Evolutionary conservation across 2,329 filamentous ascomycete species (phyloP).

Genomic region (Ophiostoma ulmi): DNA sequence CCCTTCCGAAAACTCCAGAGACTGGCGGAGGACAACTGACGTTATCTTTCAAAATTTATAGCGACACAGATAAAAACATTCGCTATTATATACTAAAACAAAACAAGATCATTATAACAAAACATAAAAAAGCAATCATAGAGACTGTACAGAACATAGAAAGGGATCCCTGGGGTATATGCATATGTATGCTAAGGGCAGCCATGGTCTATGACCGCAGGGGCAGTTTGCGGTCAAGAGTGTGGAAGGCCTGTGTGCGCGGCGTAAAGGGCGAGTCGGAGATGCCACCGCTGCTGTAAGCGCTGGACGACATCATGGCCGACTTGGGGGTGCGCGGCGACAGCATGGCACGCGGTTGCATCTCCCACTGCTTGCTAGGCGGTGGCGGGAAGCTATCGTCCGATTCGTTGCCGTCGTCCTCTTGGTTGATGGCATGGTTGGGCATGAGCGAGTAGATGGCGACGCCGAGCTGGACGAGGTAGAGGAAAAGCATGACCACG

Average conservation of each 20-base stretch:
- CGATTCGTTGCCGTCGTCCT: slow-evolving; percentile 39
- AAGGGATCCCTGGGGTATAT: neutral
- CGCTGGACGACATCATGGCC: neutral
- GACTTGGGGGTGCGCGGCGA: slow-evolving; percentile 20
- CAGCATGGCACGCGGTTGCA: slow-evolving; percentile 23
- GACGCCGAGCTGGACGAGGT: slow-evolving; percentile 51
- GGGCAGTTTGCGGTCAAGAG: slow-evolving; percentile 54
- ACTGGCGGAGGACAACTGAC: neutral
- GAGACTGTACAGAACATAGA: neutral
- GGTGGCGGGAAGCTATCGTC: slow-evolving; percentile 32
- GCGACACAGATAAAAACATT: neutral
- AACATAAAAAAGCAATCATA: neutral
- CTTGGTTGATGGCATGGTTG: slow-evolving; percentile 49
- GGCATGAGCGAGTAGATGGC: slow-evolving; percentile 55
- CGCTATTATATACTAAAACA: neutral
- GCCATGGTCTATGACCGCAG: slow-evolving; percentile 35
- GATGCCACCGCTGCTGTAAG: neutral
- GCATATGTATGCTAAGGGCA: neutral
- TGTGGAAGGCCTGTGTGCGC: slow-evolving; percentile 50
- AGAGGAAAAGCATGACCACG: slow-evolving; percentile 61
- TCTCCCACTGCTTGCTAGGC: slow-evolving; percentile 49
- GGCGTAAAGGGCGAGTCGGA: slow-evolving; percentile 24
- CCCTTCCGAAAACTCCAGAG: neutral
- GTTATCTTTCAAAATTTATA: neutral
- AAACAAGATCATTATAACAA: neutral